Conservation (phyloP, 345 rosid genomes). For the Populus euphratica region DNA sequence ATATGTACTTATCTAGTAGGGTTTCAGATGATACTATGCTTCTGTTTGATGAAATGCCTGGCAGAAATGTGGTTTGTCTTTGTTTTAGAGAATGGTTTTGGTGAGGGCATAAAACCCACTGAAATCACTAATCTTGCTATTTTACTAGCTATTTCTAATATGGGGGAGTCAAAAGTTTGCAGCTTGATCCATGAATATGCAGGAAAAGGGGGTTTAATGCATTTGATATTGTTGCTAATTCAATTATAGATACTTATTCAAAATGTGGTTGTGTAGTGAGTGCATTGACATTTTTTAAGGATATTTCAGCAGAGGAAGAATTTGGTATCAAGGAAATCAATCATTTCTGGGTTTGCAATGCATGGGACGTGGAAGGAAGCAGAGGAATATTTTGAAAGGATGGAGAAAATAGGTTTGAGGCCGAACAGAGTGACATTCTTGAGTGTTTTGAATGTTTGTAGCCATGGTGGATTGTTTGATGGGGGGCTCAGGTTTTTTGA, state of each 20-base stretch:
- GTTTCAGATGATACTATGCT: conserved; percentile 25
- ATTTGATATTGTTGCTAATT: conserved; percentile 53
- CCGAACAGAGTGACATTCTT: conserved; percentile 71
- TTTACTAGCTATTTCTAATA: conserved; percentile 56
- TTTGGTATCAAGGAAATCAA: conserved; percentile 76
- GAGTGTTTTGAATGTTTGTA: conserved; percentile 76
- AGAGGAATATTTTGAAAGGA: conserved; percentile 42
- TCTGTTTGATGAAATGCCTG: conserved; percentile 72
- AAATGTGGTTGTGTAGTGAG: conserved; percentile 71
- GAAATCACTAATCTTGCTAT: conserved; percentile 67
- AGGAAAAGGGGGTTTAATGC: conserved; percentile 49
- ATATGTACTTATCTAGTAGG: conserved; percentile 40
- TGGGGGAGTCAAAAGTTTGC: conserved; percentile 47
- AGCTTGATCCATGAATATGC: conserved; percentile 57
- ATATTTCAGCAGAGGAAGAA: conserved; percentile 43
- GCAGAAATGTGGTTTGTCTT: conserved; percentile 42
- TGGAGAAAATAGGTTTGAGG: conserved; percentile 52
- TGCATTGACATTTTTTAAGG: conserved; percentile 52
- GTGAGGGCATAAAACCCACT: conserved; percentile 46
- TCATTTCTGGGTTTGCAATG: conserved; percentile 77
- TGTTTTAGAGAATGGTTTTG: conserved; percentile 64
- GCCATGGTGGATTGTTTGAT: conserved; percentile 81
- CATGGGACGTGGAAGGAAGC: conserved; percentile 86
- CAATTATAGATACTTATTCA: conserved; percentile 64
- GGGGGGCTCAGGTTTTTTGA: conserved; percentile 60